These are phyloP conservation scores for Suillus variegatus DNA, from an alignment of 768 basidiomycete species.

Conservation along the genomic window DNA sequence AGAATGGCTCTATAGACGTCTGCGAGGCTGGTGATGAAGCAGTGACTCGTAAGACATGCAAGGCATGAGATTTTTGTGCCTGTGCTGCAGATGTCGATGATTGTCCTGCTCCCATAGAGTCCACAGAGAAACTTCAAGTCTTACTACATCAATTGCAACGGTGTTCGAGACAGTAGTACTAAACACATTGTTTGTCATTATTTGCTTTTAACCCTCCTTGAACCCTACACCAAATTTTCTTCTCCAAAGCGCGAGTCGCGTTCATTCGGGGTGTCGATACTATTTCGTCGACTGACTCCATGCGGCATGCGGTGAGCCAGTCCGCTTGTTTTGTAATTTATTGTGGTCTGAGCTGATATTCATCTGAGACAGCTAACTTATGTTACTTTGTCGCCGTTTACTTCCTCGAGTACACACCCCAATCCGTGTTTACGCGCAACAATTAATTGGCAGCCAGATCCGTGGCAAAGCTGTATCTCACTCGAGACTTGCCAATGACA, in stretches of 20 bases:
- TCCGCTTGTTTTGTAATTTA: background rate
- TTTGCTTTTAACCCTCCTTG: constrained; percentile 18
- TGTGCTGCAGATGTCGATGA: constrained; percentile 47
- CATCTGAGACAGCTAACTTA: constrained; percentile 59
- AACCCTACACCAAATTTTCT: constrained; percentile 29
- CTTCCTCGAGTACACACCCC: constrained; percentile 48
- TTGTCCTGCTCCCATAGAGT: constrained; percentile 71
- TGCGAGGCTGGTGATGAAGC: constrained; percentile 86
- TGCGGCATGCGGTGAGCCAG: constrained; percentile 60
- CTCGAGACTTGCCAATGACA: constrained; percentile 15
- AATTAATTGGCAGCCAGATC: constrained; percentile 21
- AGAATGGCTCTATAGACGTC: constrained; percentile 87
- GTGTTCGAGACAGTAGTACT: background rate
- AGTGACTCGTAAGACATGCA: constrained; percentile 90
- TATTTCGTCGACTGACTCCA: constrained; percentile 29
- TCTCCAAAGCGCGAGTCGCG: constrained; percentile 22
- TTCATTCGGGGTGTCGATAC: constrained; percentile 29
- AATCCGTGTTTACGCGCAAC: constrained; percentile 27
- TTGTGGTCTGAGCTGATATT: constrained; percentile 5
- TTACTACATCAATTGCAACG: constrained; percentile 35
- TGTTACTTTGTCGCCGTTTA: constrained; percentile 71
- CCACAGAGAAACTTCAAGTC: constrained; percentile 37
- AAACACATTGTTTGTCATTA: constrained; percentile 22
- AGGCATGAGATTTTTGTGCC: constrained; percentile 44
- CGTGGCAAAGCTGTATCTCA: constrained; percentile 14